Base-by-base conservation (phyloP, 768 basidiomycete species). In the Pisolithus microcarpus region DNA sequence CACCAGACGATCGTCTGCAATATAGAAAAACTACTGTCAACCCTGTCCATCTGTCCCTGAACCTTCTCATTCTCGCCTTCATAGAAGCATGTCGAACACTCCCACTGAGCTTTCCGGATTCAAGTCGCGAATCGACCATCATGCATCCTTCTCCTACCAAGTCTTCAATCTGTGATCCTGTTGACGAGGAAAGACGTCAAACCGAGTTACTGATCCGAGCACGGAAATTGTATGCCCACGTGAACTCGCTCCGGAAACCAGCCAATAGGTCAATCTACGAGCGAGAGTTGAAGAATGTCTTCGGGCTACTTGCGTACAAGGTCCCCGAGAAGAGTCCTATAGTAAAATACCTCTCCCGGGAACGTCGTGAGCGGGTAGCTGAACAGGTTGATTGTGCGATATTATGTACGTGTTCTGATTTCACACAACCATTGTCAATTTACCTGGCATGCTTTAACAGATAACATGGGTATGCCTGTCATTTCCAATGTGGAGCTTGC, bases 371-470 rank as follows among this genome's bases (percentile, higher is more conserved):
- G 56, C 80, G 79, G 5, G 78, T 96, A 19, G 92, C 92, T 5
- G 87, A 91, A 51, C 88, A 93, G 68, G 83, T 98, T 38, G 87
- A 94, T 56, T 75, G 80, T 40, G 93, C 92, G 15, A 87, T 96
- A 43, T 67, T 96, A 11, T 72, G 93, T 93, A 58, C 63, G 89
- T 75, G 37, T 1, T 11, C 5, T 4, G 1, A 36, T 7, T 49
- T 15, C 28, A 44, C 7, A 21, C 24, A 10, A 19, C 37, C 26
- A 18, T 15, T 46, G 28, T 28, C 36, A 18, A 46, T 16, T 7
- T 28, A 23, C 28, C 31, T n/a, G 37, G 37, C 11, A 11, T 19
- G 31, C 8, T 57, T 23, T 44, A 50, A 23, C 44, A 88, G 86
- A 79, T 60, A 70, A 76, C 43, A 72, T 68, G 2, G 74, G 74